These are phyloP conservation scores for Colletotrichum sp. DNA, from an alignment of 2,329 filamentous ascomycete genomes.

Conservation along the genomic window DNA sequence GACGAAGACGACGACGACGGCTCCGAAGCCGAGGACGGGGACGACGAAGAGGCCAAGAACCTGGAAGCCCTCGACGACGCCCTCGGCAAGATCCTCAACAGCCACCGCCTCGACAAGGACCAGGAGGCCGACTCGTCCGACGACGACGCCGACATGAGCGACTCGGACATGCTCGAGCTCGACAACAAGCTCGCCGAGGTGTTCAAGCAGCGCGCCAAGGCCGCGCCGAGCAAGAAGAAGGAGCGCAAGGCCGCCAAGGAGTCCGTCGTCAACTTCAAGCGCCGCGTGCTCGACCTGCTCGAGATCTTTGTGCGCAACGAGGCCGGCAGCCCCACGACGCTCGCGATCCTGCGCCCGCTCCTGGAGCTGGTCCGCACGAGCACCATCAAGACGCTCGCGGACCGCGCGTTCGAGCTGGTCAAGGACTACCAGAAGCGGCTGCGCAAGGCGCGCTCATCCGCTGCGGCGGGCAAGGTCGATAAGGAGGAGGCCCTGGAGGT, in stretches of 20 bases:
- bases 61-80: constrained; percentile 70
- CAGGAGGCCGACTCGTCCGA: constrained; percentile 60
- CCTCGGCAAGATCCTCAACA: constrained; percentile 79
- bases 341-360: constrained; percentile 77
- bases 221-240: constrained; percentile 72
- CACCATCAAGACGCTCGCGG: constrained; percentile 74
- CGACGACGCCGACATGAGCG: constrained; percentile 84
- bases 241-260: constrained; percentile 88
- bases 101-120: constrained; percentile 67
- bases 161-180: constrained; percentile 92
- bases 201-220: constrained; percentile 77
- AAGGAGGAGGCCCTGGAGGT: constrained; percentile 56
- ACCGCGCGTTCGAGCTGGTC: constrained; percentile 76
- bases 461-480: constrained; percentile 40
- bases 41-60: constrained; percentile 48
- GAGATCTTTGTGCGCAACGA: constrained; percentile 85
- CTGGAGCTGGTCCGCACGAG: constrained; percentile 80
- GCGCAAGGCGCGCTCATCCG: constrained; percentile 58
- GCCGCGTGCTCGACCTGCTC: constrained; percentile 86
- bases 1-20: constrained; percentile 51
- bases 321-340: constrained; percentile 68
- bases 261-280: constrained; percentile 93
- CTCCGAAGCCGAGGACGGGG: constrained; percentile 43
- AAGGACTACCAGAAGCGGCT: constrained; percentile 73
- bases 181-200: constrained; percentile 85